Percentiles rank a stretch among this genome's conserved stretches.
phyloP scores from a whole-genome alignment of 768 basidiomycete genomes.

The Xerocomus potaroensis region DNA sequence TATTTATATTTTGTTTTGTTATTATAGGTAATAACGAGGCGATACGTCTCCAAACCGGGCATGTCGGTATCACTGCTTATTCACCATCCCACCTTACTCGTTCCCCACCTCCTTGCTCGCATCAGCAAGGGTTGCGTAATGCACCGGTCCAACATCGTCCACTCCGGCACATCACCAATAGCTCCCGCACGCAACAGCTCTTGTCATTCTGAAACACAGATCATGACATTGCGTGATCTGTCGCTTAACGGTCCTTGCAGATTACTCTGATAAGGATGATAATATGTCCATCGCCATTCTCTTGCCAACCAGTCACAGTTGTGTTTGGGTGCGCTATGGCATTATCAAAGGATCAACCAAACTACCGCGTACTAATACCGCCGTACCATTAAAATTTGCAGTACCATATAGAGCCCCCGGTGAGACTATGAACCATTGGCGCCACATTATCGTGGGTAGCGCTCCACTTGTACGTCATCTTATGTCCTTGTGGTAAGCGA shows the following conservation, averaged over 20 bases:
- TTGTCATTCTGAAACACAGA: neutral
- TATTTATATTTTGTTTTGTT: neutral
- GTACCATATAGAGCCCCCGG: neutral
- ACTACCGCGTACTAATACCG: neutral
- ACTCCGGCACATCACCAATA: no score
- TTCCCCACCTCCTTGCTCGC: neutral
- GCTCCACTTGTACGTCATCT: neutral
- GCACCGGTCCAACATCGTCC: neutral
- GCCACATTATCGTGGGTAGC: neutral
- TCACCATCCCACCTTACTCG: constrained; percentile 5
- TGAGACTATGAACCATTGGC: neutral
- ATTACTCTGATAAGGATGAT: neutral
- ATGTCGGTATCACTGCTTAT: constrained; percentile 10
- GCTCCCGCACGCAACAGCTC: no score
- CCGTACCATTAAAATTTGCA: neutral
- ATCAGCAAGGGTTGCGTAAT: neutral
- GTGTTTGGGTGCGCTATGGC: neutral
- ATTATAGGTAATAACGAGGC: constrained; percentile 14
- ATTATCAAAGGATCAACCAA: neutral
- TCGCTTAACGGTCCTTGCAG: neutral
- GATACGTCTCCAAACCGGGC: constrained; percentile 12
- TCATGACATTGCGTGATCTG: neutral
- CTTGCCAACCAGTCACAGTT: neutral
- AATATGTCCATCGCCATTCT: neutral
- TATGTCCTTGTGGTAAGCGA: neutral